Evolutionary conservation across 2,329 filamentous ascomycete genomes (phyloP).

Genomic region (Hypoxylon rubiginosum): DNA sequence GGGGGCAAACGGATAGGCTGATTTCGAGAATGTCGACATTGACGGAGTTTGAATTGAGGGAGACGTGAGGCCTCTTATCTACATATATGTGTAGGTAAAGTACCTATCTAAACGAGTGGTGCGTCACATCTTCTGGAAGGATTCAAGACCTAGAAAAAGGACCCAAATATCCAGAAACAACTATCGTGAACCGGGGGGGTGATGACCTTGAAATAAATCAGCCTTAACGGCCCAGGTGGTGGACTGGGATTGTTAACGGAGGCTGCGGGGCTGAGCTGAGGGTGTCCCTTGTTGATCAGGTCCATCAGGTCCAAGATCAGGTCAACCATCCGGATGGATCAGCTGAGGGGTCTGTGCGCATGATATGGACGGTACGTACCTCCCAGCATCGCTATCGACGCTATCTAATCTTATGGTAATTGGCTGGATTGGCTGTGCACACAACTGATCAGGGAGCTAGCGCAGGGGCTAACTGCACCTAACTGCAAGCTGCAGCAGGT

Average conservation of each 20-base stretch:
- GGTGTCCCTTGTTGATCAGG: slow-evolving; percentile 16
- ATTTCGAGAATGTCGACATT: slow-evolving; percentile 1
- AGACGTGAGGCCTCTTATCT: slow-evolving; percentile 38
- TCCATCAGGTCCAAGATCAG: slow-evolving; percentile 30
- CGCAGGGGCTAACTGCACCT: background rate
- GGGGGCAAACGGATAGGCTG: slow-evolving; percentile 7
- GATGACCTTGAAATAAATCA: slow-evolving; percentile 31
- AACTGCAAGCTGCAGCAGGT: background rate
- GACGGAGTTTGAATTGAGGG: background rate
- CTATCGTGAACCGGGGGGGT: slow-evolving; percentile 24
- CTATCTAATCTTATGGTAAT: slow-evolving; percentile 14
- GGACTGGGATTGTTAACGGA: background rate
- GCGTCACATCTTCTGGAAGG: slow-evolving; percentile 15
- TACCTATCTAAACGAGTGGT: slow-evolving; percentile 3
- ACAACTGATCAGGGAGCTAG: background rate
- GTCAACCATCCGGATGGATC: slow-evolving; percentile 23
- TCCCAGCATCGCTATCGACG: background rate
- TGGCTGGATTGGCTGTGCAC: slow-evolving; percentile 22
- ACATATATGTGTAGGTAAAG: too few species aligned
- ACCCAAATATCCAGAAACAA: background rate
- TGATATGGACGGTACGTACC: slow-evolving; percentile 35
- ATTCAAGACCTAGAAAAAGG: slow-evolving; percentile 19
- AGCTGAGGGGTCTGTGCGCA: slow-evolving; percentile 40
- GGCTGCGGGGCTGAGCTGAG: slow-evolving; percentile 35
- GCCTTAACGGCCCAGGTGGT: background rate